Evolutionary conservation across 176 grass and related monocot species (phyloP).

Genomic region (Secale cereale): DNA sequence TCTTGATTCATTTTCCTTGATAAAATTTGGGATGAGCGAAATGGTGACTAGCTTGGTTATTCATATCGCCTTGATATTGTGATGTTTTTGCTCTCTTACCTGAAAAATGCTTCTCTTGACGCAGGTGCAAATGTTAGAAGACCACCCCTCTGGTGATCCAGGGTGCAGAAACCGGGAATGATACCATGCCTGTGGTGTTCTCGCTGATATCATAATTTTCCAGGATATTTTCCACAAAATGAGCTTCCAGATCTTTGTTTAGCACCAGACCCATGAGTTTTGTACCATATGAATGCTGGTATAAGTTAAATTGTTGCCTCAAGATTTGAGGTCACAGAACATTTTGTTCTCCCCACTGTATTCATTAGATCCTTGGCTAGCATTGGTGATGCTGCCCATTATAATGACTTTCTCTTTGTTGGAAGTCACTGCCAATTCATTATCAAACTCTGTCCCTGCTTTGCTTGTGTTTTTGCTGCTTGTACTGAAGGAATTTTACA

Average conservation of each 20-base stretch:
- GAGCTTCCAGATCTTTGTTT: neutral
- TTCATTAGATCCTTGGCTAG: neutral
- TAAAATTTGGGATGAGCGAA: neutral
- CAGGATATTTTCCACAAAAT: conserved; percentile 55
- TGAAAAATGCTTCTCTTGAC: neutral
- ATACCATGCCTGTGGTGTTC: conserved; percentile 66
- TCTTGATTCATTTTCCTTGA: neutral
- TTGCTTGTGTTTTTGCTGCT: neutral
- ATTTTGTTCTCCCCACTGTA: neutral
- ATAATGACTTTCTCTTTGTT: neutral
- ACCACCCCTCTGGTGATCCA: conserved; percentile 73
- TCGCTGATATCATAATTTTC: conserved; percentile 61
- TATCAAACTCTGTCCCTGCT: neutral
- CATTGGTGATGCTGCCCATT: neutral
- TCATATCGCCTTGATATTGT: neutral
- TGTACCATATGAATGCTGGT: neutral
- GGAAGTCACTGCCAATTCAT: neutral
- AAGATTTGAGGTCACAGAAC: neutral
- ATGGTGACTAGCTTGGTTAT: neutral
- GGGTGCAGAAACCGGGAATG: conserved; percentile 65
- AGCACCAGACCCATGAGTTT: neutral
- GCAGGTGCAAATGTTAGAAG: conserved; percentile 77
- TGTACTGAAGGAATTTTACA: neutral
- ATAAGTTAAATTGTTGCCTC: neutral
- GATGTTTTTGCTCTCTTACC: neutral